These are phyloP conservation scores for Leptomonas seymouri DNA, from an alignment of 208 protist species.

Conservation along the genomic window DNA sequence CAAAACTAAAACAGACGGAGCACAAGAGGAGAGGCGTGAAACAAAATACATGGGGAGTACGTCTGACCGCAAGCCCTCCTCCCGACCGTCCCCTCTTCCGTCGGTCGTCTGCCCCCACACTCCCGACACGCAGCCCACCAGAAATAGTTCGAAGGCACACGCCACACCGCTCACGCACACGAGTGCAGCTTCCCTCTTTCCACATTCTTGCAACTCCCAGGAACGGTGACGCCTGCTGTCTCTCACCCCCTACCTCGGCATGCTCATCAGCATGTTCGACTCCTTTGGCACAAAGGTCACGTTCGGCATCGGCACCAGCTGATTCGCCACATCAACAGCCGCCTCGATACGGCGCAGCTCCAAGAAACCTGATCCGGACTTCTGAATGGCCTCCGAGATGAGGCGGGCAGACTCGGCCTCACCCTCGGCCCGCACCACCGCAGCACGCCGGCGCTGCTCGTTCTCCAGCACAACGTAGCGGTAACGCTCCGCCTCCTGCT, in stretches of 20 bases:
- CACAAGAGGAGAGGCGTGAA: too few species aligned
- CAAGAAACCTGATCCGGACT: slow-evolving; percentile 84
- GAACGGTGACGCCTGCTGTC: too few species aligned
- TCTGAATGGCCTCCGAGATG: slow-evolving; percentile 89
- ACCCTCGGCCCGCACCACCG: slow-evolving; percentile 95
- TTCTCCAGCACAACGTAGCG: slow-evolving; percentile 96
- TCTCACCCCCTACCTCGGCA: slow-evolving; percentile 25
- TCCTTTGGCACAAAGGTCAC: slow-evolving; percentile 83
- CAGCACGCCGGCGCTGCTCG: slow-evolving; percentile 93
- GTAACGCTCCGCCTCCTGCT: slow-evolving; percentile 96
- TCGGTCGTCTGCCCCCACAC: too few species aligned
- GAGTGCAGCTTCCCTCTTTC: too few species aligned
- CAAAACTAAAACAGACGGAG: too few species aligned
- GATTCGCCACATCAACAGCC: slow-evolving; percentile 94
- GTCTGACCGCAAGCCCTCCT: too few species aligned
- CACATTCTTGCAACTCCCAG: too few species aligned
- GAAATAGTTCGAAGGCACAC: too few species aligned
- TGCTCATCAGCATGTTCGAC: slow-evolving; percentile 74
- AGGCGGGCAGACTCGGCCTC: slow-evolving; percentile 94
- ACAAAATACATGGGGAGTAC: too few species aligned
- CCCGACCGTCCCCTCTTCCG: too few species aligned
- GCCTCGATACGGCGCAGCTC: slow-evolving; percentile 97
- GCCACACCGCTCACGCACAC: too few species aligned
- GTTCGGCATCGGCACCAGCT: slow-evolving; percentile 81
- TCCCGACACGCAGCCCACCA: too few species aligned